Evolutionary conservation across 2,329 filamentous ascomycete genomes (phyloP), one percentile per base, ranked within the genome.

Genomic region (Emericellopsis atlantica): DNA sequence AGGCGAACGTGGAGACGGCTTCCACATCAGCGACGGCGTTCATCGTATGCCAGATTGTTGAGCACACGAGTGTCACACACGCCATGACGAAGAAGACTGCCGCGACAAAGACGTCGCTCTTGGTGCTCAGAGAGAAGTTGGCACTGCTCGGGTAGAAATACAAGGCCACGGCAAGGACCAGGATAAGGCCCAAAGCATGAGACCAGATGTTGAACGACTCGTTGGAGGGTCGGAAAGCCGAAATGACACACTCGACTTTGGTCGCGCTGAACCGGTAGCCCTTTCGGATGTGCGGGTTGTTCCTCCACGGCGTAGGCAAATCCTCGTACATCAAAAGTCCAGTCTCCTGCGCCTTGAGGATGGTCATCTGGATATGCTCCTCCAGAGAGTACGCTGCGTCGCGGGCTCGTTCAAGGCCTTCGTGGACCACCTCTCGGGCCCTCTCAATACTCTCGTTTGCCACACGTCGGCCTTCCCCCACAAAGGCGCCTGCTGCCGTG

Each of bases 121-220:
- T 93, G 44, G 84, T 87, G 60, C 86, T 93, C 46, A 86, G 69
- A 37, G 76, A 79, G 65, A 96, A 98, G 58, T 93, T 90, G 53
- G 79, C 72, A 48, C 84, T 89, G 39, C 79, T 79, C 0, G 92
- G 92, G 60, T 98, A 98, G 60, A 95, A 93, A 66, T 95, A 95
- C 51, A 98, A 90, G 43, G 92, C 92, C 35, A 96, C 74, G 11
- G 87, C 70, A 32, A 96, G 72, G 37, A 98, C 84, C 46, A 95
- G 70, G 26, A 96, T 55, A n/a, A 96, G 72, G 15, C 92, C 92
- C 24, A 98, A 73, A 11, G 83, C 77, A 57, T 98, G 92, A 2
- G 89, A 90, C 92, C 92, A 98, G 55, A 98, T 98, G 63, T 98
- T 98, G 67, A 96, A 81, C 33, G 83, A 76, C 64, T 98, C 92